Evolutionary conservation across 495 filamentous ascomycete genomes (phyloP).

Genomic region (Trichoderma virens): DNA sequence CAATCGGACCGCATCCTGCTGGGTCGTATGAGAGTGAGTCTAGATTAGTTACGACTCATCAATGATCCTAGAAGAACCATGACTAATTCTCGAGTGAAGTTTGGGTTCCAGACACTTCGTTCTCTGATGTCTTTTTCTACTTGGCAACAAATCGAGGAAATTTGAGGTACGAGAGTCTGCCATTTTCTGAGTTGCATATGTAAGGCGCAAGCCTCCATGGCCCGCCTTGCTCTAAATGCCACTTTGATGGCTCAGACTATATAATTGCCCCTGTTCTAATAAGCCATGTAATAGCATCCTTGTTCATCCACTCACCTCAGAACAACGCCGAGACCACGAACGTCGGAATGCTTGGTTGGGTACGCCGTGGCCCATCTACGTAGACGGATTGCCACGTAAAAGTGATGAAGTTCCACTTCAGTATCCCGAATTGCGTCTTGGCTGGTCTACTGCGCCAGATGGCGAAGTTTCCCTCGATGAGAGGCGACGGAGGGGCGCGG

Average conservation of each 20-base stretch:
- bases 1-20: constrained; percentile 10
- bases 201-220: too few relatives aligned
- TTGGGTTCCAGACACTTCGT: constrained; percentile 12
- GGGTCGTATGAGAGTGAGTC: constrained; percentile 9
- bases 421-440: constrained; percentile 11
- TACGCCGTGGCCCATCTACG: constrained; percentile 12
- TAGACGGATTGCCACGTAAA: constrained; percentile 8
- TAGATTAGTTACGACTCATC: not conserved
- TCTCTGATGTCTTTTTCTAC: constrained; percentile 13
- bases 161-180: constrained; percentile 10
- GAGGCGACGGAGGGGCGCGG: constrained; percentile 6
- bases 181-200: too few relatives aligned
- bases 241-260: not conserved
- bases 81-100: constrained; percentile 1
- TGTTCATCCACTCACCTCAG: constrained; percentile 3
- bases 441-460: constrained; percentile 9
- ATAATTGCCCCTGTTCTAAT: not conserved
- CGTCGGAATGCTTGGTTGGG: constrained; percentile 11
- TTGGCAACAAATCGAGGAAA: constrained; percentile 11
- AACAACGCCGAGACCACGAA: constrained; percentile 12
- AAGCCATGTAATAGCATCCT: not conserved
- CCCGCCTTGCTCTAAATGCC: not conserved
- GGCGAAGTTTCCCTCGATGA: constrained; percentile 10
- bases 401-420: constrained; percentile 9
- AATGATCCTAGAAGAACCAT: not conserved